phyloP scores from a whole-genome alignment of 306 rosid genomes.

The Malus sieversii region DNA sequence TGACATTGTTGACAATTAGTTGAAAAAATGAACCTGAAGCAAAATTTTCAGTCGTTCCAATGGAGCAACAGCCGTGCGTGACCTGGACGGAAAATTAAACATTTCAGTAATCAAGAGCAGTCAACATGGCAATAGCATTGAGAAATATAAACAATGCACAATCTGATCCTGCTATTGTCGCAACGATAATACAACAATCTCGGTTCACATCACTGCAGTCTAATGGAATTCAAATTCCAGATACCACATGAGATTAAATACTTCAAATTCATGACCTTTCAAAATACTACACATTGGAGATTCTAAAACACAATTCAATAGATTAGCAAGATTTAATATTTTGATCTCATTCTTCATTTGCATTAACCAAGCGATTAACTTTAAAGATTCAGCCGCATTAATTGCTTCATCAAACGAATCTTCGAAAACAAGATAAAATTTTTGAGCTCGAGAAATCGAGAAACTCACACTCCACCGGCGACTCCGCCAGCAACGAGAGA shows the following conservation, averaged over 20 bases:
- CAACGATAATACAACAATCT: neutral
- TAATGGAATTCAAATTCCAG: neutral
- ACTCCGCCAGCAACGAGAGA: conserved; percentile 94
- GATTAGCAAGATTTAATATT: neutral
- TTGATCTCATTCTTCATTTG: neutral
- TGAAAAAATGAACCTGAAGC: conserved; percentile 62
- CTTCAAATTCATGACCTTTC: neutral
- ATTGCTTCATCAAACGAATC: neutral
- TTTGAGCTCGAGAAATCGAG: conserved; percentile 15
- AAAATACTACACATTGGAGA: neutral
- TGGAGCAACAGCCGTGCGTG: conserved; percentile 99
- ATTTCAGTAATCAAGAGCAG: neutral
- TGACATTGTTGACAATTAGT: conserved; percentile 4
- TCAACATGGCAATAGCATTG: neutral
- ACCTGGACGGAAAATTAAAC: conserved; percentile 40
- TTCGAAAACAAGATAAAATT: neutral
- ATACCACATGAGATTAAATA: neutral
- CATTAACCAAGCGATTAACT: neutral
- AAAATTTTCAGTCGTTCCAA: conserved; percentile 91
- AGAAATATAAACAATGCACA: neutral
- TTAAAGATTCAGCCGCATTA: neutral
- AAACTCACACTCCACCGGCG: conserved; percentile 98
- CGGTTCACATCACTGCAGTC: neutral
- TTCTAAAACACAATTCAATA: neutral
- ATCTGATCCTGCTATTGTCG: neutral